Evolutionary conservation across 2,329 filamentous ascomycete species (phyloP), one percentile per base, ranked within the genome.

Genomic region (Fusarium multiceps): DNA sequence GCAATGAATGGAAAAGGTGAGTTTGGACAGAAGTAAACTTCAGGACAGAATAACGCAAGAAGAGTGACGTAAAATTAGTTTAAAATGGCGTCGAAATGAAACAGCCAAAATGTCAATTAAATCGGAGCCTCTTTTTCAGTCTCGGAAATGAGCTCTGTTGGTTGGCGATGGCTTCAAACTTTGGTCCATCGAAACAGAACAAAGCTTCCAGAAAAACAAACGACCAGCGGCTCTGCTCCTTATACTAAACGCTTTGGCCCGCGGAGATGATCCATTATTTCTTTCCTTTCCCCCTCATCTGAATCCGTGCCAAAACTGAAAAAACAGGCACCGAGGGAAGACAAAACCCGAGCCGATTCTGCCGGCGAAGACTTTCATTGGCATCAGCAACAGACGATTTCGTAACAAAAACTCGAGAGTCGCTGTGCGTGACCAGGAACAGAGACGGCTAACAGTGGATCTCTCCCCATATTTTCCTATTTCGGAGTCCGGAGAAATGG

Each of bases 341-440:
- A 8, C 14, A 23, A 27, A 32, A 45, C 27, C 37, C 28, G 23
- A 40, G 53, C 32, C 55, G 49, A 53, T n/a, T 61, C 21, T 43
- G 21, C 55, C 59, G 46, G 14, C 21, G 6, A 18, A 21, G 41
- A 40, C 8, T 62, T 62, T 28, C 54, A 74, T 74, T 74, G 72
- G 72, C 63, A 73, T 74, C 56, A 48, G 4, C 11, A 18, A 27
- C 23, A 51, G 47, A 49, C 68, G 72, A 74, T 74, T 74, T 74
- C 72, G 72, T 74, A 74, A 74, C 66, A 61, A 48, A 75, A 75
- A 74, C 61, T 71, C 61, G 12, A 23, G n/a, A 56, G 49, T 43
- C 42, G 28, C 40, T 47, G 40, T 23, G 27, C 59, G 37, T 48
- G 51, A 40, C 30, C 32, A 57, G 54, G 46, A 37, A 59, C 47